A percentile compares a stretch with the other conserved stretches of the same genome.
These are phyloP conservation scores for Panus rudis DNA, from an alignment of 768 basidiomycete species.

Conservation along the genomic window DNA sequence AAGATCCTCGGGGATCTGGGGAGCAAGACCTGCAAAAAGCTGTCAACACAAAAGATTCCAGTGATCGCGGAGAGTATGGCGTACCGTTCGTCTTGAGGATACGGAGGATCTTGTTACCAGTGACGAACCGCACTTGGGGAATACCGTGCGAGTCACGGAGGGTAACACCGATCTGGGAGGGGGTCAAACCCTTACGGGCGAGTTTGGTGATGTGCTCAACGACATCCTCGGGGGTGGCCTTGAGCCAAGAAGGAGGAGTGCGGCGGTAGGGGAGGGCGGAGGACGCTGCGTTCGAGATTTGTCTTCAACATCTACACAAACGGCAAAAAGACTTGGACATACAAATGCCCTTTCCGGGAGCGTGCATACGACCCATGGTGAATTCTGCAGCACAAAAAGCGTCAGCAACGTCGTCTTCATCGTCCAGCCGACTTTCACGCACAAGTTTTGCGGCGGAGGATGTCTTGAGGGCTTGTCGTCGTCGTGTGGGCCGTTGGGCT, in stretches of 20 bases:
- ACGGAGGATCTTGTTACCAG: constrained; percentile 98
- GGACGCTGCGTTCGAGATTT: constrained; percentile 45
- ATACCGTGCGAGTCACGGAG: constrained; percentile 98
- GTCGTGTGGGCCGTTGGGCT: constrained; percentile 26
- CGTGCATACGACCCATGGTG: constrained; percentile 97
- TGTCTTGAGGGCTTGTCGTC: constrained; percentile 37
- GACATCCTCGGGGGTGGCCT: constrained; percentile 92
- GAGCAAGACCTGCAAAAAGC: constrained; percentile 87
- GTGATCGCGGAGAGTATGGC: constrained; percentile 21
- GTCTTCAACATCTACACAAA: constrained; percentile 7
- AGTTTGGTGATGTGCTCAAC: constrained; percentile 96
- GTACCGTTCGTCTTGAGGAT: constrained; percentile 92
- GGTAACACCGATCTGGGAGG: constrained; percentile 96
- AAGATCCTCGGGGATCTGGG: constrained; percentile 97
- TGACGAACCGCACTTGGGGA: constrained; percentile 96
- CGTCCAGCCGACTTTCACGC: constrained; percentile 16
- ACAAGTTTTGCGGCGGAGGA: constrained; percentile 31
- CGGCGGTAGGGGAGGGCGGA: constrained; percentile 98
- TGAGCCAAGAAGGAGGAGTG: constrained; percentile 92
- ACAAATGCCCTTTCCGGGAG: constrained; percentile 99
- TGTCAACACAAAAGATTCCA: constrained; percentile 1
- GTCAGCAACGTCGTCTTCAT: no score
- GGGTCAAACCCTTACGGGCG: constrained; percentile 94
- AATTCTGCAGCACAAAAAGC: constrained; percentile 20
- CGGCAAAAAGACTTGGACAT: constrained; percentile 29